Conservation (phyloP, 1,139 yeast species). For the Debaryomyces sp. region DNA sequence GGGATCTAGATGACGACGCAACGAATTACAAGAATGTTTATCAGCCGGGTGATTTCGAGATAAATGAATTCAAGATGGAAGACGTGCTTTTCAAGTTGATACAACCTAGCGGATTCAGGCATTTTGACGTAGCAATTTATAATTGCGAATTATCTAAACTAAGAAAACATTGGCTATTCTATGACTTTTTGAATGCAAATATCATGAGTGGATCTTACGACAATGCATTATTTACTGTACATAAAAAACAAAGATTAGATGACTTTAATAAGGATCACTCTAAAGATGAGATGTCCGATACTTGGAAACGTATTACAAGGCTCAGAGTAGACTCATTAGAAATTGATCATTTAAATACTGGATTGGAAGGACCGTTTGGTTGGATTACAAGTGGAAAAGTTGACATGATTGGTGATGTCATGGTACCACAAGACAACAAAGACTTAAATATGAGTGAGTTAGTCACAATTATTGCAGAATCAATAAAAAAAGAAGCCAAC, state of each 20-base stretch:
- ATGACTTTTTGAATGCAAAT: slow-evolving; percentile 82
- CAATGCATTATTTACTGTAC: slow-evolving; percentile 88
- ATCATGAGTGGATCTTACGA: slow-evolving; percentile 91
- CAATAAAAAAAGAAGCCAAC: slow-evolving; percentile 43
- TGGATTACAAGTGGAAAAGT: slow-evolving; percentile 94
- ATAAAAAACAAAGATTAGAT: slow-evolving; percentile 65
- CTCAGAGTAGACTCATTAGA: slow-evolving; percentile 82
- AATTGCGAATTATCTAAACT: slow-evolving; percentile 78
- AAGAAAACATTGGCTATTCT: slow-evolving; percentile 90
- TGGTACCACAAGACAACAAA: slow-evolving; percentile 68
- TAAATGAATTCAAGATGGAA: slow-evolving; percentile 78
- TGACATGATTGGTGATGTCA: slow-evolving; percentile 88
- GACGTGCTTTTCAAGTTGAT: slow-evolving; percentile 80
- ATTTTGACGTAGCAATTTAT: slow-evolving; percentile 83
- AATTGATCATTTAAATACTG: slow-evolving; percentile 86
- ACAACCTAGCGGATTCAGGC: slow-evolving; percentile 82
- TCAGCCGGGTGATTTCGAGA: slow-evolving; percentile 90
- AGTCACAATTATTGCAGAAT: slow-evolving; percentile 40
- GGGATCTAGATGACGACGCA: slow-evolving; percentile 86
- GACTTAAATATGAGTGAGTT: slow-evolving; percentile 45
- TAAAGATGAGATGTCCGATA: not conserved
- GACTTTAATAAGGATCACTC: slow-evolving; percentile 31
- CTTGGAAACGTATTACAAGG: slow-evolving; percentile 71
- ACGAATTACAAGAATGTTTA: slow-evolving; percentile 73
- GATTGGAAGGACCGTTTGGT: slow-evolving; percentile 92